Evolutionary conservation across 2,329 filamentous ascomycete genomes (phyloP), one percentile per base, ranked within the genome.

Genomic region (Trichoderma gracile): DNA sequence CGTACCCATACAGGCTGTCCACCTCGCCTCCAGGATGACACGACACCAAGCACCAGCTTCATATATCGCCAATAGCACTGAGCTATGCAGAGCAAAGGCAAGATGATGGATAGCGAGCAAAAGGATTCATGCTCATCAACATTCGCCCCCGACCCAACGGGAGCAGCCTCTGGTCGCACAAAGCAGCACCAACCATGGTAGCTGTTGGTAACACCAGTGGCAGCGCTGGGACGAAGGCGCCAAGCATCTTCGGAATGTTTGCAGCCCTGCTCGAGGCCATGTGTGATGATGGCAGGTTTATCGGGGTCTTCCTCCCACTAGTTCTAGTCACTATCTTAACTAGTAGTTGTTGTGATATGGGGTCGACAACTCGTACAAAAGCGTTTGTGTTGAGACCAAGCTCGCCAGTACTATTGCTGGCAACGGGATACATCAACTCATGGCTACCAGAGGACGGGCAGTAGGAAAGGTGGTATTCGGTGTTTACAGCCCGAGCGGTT

Each of bases 161-260:
- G 8, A 27, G 15, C 3, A 12, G 49, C 54, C 5, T 38, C 12
- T 38, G 33, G 33, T 38, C 33, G 30, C 47, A 52, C 47, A 19
- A 5, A 7, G 17, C 17, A 52, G 47, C 15, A 27, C 23, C 25
- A 27, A 17, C 19, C n/a, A 25, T 23, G 5, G 15, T 15, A n/a
- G 47, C 47, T 50, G 12, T 10, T 42, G 40, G 30, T 33, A 9
- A 9, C 7, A 10, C 23, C 47, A 50, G n/a, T n/a, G n/a, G n/a
- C n/a, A n/a, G n/a, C 45, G 19, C 33, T 21, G 19, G 15, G 46
- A 60, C 25, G 47, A 52, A 52, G 47, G 23, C 17, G 56, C 56
- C 56, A 59, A 59, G 56, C 15, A 21, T 38, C 30, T 38, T 50
- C 56, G 56, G 56, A 59, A 59, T 59, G 56, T 27, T 56, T 56